Conservation (phyloP, 1,284 basidiomycete genomes). For the Tilletia setariae region DNA sequence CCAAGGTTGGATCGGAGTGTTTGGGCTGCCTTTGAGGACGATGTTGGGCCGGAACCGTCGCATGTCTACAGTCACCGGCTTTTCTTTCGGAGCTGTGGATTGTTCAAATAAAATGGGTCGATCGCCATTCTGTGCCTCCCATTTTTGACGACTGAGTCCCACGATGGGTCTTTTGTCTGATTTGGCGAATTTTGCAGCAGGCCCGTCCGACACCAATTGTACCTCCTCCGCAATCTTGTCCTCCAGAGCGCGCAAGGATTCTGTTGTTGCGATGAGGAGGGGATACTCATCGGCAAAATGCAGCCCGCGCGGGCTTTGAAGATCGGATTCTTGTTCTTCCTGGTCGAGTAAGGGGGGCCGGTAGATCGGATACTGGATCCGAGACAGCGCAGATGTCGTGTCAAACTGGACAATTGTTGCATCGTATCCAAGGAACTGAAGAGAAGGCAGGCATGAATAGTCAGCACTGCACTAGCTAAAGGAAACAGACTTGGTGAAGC, state of each 20-base stretch:
- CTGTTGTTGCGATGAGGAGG: conserved; percentile 33
- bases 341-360: conserved; percentile 25
- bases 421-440: conserved; percentile 36
- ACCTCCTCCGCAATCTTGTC: conserved; percentile 25
- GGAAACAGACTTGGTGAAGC: background rate
- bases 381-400: conserved; percentile 16
- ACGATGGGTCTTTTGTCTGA: no score
- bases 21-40: conserved; percentile 21
- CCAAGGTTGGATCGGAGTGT: conserved; percentile 22
- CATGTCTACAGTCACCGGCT: conserved; percentile 24
- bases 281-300: conserved; percentile 47
- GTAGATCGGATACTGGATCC: conserved; percentile 37
- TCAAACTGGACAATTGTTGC: conserved; percentile 41
- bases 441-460: background rate
- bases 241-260: conserved; percentile 28
- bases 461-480: background rate
- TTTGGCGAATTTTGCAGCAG: no score
- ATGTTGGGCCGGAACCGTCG: conserved; percentile 39
- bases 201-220: no score
- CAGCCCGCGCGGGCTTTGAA: conserved; percentile 28
- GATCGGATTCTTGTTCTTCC: conserved; percentile 16
- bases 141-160: no score
- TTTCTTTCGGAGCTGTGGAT: background rate
- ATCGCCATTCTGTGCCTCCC: no score
- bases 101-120: no score